Evolutionary conservation across 306 rosid genomes (phyloP).

Genomic region (Corylus heterophylla): DNA sequence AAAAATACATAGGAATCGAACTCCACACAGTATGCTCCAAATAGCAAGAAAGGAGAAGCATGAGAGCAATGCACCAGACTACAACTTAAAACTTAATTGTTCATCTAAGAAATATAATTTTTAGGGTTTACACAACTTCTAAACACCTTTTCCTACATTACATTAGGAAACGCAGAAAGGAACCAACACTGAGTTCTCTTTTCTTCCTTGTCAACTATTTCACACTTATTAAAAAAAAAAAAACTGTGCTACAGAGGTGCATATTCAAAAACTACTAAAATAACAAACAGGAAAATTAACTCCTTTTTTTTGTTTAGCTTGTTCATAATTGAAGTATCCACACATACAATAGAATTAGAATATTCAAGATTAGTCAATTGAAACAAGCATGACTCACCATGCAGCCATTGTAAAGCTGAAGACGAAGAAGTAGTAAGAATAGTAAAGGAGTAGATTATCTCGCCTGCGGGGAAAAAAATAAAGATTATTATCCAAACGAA

Average conservation of each 20-base stretch:
- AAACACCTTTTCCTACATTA: neutral
- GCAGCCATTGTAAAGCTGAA: constrained; percentile 79
- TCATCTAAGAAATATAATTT: neutral
- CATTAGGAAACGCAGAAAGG: neutral
- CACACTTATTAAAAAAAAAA: neutral
- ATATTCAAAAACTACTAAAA: neutral
- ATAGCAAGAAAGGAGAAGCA: neutral
- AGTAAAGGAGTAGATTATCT: constrained; percentile 65
- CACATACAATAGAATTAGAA: neutral
- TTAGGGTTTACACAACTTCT: neutral
- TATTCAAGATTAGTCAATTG: neutral
- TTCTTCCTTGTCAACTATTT: neutral
- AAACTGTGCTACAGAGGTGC: neutral
- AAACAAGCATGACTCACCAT: constrained; percentile 56
- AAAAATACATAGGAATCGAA: neutral
- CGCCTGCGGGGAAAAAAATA: constrained; percentile 47
- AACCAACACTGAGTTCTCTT: neutral
- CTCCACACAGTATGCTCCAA: neutral
- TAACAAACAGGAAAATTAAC: neutral
- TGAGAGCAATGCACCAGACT: no score
- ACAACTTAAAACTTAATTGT: neutral
- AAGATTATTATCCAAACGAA: neutral
- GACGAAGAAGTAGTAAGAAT: constrained; percentile 80
- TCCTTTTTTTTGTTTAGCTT: neutral
- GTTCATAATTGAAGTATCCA: neutral